Base-by-base conservation (phyloP, 805 yeast genomes). In the Pichia phayaonensis region DNA sequence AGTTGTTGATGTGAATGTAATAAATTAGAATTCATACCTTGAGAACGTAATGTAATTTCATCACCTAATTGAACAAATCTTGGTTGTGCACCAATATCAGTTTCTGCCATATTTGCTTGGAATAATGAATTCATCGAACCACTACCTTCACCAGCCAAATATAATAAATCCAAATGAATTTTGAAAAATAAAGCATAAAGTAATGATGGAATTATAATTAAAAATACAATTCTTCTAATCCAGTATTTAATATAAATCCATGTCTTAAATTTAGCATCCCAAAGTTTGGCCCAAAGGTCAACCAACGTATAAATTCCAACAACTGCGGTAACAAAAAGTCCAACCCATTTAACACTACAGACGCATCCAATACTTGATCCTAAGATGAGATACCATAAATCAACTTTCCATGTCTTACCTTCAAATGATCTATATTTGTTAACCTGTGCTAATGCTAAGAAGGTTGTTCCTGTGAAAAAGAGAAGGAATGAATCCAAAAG, bases 291-390 rank as follows among this genome's bases (percentile, higher is more conserved):
- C 96, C 97, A 94, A 61, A 94, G 73, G 61, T 94, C 97, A 48
- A 81, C 84, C 40, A 87, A 74, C 22, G 97, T 90, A 69, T 92
- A 88, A 55, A 89, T 77, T 45, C 99, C 99, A 50, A 94, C 90
- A 55, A 90, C 71, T 18, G 89, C 68, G 51, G 95, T 92, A 54
- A 88, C 87, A 61, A 94, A 86, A 29, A 86, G 64, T 5, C 95
- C 95, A 16, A 86, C 95, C 94, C 90, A 85, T 66, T 86, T 86
- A 11, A 85, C 87, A 42, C 90, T 82, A 59, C 90, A 85, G 7
- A 85, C 95, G 66, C 90, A 85, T 0, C 95, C 95, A 50, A 86
- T 76, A 8, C 86, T 77, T 1, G 81, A 23, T 12, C 95, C 95
- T 1, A 85, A 75, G 2, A 80, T 49, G 5, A 72, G 50, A 65